Conservation (phyloP, 1,284 basidiomycete genomes). For the Porodaedalea pini region DNA sequence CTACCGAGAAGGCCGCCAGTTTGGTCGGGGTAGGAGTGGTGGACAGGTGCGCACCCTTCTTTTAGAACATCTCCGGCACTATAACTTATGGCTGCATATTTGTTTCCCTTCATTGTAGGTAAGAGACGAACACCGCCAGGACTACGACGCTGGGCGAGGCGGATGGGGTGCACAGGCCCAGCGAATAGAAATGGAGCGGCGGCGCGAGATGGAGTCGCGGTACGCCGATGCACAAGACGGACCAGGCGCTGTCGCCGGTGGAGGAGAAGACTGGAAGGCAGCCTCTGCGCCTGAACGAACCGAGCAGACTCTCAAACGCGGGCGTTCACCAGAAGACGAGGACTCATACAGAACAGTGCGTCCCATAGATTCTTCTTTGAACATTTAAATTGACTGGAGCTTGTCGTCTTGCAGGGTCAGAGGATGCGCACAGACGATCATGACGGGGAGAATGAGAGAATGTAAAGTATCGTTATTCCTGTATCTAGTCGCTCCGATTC, state of each 20-base stretch:
- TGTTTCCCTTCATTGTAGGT: slow-evolving; percentile 38
- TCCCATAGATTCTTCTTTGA: slow-evolving; percentile 17
- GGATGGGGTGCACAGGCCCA: slow-evolving; percentile 96
- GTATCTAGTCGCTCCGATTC: slow-evolving; percentile 5
- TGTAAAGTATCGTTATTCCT: slow-evolving; percentile 39
- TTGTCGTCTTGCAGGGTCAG: slow-evolving; percentile 36
- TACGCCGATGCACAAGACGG: slow-evolving; percentile 84
- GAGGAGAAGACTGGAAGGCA: slow-evolving; percentile 82
- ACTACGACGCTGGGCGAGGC: slow-evolving; percentile 93
- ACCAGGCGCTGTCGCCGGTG: slow-evolving; percentile 76
- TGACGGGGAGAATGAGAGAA: slow-evolving; percentile 55
- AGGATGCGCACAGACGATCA: slow-evolving; percentile 59
- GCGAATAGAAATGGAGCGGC: slow-evolving; percentile 69
- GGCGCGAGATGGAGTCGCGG: slow-evolving; percentile 78
- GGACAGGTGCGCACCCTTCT: slow-evolving; percentile 64
- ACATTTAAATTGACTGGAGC: slow-evolving; percentile 7
- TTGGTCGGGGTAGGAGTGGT: slow-evolving; percentile 94
- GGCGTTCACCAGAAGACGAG: slow-evolving; percentile 68
- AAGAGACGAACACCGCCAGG: slow-evolving; percentile 94
- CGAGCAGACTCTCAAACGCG: slow-evolving; percentile 50
- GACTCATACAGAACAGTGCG: slow-evolving; percentile 54
- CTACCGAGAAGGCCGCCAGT: slow-evolving; percentile 95
- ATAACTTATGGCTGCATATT: neutral
- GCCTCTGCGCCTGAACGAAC: slow-evolving; percentile 34
- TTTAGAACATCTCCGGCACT: neutral